Percentiles rank a stretch among this genome's conserved stretches.
These are phyloP conservation scores for Dendrobium nobile DNA, from an alignment of 106 monocot species.

Conservation along the genomic window DNA sequence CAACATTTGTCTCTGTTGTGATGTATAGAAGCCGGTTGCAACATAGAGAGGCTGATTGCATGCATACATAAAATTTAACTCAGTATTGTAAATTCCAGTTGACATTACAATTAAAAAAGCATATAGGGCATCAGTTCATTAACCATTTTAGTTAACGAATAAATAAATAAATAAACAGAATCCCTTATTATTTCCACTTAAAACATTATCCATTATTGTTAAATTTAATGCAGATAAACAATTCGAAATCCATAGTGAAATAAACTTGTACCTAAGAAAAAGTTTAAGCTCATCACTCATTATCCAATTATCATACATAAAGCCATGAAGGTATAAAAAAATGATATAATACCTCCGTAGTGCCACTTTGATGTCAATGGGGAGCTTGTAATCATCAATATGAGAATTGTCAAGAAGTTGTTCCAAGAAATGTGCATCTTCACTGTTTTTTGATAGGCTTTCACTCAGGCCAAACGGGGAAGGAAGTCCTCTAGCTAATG, in stretches of 20 bases:
- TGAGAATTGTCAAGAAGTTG: constrained; percentile 97
- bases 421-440: constrained; percentile 87
- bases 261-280: neutral
- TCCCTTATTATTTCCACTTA: neutral
- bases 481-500: constrained; percentile 69
- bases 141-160: too few relatives aligned
- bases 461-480: constrained; percentile 59
- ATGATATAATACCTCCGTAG: constrained; percentile 61
- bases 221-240: neutral
- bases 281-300: neutral
- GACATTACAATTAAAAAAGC: neutral
- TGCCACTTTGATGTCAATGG: constrained; percentile 58
- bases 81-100: neutral
- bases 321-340: neutral
- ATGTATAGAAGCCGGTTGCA: neutral
- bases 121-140: too few relatives aligned
- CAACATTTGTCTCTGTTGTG: neutral
- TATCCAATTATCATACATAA: neutral
- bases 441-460: constrained; percentile 56
- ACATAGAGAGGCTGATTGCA: neutral
- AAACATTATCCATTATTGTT: neutral
- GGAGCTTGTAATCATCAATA: constrained; percentile 90
- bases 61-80: neutral
- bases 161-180: neutral
- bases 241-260: neutral